Conservation (phyloP, 1,139 yeast species). For the Magnusiomyces fungicola region DNA sequence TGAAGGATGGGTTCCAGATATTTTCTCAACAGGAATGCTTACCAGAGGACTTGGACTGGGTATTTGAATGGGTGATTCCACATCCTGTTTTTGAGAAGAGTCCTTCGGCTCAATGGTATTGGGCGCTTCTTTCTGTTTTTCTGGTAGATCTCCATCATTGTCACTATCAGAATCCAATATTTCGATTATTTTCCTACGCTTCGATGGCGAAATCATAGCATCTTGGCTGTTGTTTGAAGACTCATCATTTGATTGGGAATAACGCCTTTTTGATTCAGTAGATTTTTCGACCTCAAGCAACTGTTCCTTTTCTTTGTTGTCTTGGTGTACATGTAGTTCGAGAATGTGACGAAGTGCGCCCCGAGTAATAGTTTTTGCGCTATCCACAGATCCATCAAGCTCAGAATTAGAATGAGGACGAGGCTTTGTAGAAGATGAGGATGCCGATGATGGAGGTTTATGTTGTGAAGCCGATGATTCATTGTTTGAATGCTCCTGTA, state of each 20-base stretch:
- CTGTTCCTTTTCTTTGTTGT: background rate
- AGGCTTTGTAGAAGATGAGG: background rate
- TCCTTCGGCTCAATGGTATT: no score
- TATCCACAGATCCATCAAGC: background rate
- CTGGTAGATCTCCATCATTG: background rate
- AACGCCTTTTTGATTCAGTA: background rate
- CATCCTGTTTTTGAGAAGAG: no score
- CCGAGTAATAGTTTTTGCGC: background rate
- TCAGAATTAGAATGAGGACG: background rate
- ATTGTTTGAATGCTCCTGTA: background rate
- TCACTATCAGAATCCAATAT: background rate
- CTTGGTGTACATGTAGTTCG: background rate
- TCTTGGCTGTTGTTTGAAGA: background rate
- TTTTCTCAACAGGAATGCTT: no score
- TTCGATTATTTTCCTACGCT: no score
- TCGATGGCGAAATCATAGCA: background rate
- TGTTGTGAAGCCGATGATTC: background rate
- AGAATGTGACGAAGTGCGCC: background rate
- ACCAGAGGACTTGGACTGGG: no score
- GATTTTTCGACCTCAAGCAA: background rate
- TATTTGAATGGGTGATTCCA: no score
- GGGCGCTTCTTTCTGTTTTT: no score
- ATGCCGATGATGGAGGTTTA: background rate
- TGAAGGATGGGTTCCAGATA: no score
- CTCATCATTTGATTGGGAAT: background rate